Conservation (phyloP, 1,139 yeast species). For the Suhomyces coccinellae region DNA sequence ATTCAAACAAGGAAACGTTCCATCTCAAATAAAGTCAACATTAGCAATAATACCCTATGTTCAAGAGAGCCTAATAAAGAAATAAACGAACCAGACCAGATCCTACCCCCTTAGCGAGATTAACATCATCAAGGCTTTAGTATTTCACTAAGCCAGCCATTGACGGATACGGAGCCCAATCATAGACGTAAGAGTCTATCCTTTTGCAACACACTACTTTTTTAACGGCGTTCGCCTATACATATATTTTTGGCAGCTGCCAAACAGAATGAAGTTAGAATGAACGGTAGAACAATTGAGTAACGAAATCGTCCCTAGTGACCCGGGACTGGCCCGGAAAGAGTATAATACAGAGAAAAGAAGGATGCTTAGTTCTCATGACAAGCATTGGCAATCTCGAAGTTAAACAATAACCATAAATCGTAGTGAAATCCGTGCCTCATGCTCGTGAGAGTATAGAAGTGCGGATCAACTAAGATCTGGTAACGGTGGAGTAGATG, state of each 20-base stretch:
- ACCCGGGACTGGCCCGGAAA: slow-evolving; percentile 6
- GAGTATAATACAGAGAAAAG: slow-evolving; percentile 10
- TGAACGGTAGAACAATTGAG: too few species aligned
- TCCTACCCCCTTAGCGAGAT: too few species aligned
- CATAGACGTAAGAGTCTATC: too few species aligned
- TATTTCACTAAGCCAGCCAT: too few species aligned
- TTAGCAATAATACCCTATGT: too few species aligned
- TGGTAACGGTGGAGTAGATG: slow-evolving; percentile 39
- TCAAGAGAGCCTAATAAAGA: neutral
- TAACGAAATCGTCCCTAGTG: slow-evolving; percentile 10
- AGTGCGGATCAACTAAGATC: slow-evolving; percentile 2
- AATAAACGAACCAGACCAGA: too few species aligned
- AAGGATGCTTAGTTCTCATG: slow-evolving; percentile 14
- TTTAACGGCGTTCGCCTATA: neutral
- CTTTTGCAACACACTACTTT: too few species aligned
- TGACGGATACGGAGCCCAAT: too few species aligned
- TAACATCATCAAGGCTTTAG: too few species aligned
- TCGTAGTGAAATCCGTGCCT: slow-evolving; percentile 2
- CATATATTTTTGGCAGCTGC: neutral
- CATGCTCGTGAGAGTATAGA: slow-evolving; percentile 2
- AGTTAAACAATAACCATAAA: slow-evolving; percentile 8
- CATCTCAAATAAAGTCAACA: too few species aligned
- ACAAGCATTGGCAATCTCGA: slow-evolving; percentile 14
- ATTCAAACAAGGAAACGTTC: too few species aligned
- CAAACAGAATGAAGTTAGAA: neutral